Conservation (phyloP, 108 stramenopile species). For the Asterionellopsis glacialis region DNA sequence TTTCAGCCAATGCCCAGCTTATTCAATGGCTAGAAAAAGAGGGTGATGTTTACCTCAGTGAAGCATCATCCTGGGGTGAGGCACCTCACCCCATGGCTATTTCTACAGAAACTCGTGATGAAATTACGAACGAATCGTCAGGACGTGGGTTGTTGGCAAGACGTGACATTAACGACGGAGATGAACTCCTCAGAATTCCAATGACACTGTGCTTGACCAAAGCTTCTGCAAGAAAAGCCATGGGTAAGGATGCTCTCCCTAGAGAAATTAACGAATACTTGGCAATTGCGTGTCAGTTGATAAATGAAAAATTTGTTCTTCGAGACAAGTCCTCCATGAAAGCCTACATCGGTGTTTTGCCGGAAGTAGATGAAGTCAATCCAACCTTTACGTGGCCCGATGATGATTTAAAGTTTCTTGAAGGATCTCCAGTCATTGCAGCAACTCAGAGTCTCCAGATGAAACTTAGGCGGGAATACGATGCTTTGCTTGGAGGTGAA, state of each 20-base stretch:
- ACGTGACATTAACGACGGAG: constrained; percentile 86
- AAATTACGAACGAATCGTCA: constrained; percentile 87
- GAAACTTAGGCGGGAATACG: constrained; percentile 87
- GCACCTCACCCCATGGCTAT: constrained; percentile 95
- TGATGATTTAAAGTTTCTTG: constrained; percentile 81
- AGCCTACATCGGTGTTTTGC: constrained; percentile 89
- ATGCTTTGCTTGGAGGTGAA: constrained; percentile 68
- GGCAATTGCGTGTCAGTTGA: constrained; percentile 92
- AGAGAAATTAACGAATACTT: constrained; percentile 90
- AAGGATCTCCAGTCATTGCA: constrained; percentile 86
- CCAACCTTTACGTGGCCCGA: constrained; percentile 94
- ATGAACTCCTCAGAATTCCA: constrained; percentile 82
- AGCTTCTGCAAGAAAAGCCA: constrained; percentile 66
- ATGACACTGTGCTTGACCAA: constrained; percentile 87
- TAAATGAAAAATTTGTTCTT: constrained; percentile 75
- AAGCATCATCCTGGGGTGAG: constrained; percentile 84
- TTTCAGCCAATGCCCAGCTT: constrained; percentile 67
- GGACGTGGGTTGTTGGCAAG: constrained; percentile 89
- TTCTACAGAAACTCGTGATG: constrained; percentile 87
- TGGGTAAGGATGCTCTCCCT: constrained; percentile 66
- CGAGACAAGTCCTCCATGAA: constrained; percentile 67
- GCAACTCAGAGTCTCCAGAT: constrained; percentile 82
- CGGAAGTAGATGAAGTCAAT: constrained; percentile 83
- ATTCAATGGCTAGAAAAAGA: constrained; percentile 74
- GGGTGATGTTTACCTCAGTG: constrained; percentile 78